Percentiles rank a stretch among this genome's conserved stretches.
phyloP scores from a whole-genome alignment of 208 protist genomes.

The Crithidia sp. region DNA sequence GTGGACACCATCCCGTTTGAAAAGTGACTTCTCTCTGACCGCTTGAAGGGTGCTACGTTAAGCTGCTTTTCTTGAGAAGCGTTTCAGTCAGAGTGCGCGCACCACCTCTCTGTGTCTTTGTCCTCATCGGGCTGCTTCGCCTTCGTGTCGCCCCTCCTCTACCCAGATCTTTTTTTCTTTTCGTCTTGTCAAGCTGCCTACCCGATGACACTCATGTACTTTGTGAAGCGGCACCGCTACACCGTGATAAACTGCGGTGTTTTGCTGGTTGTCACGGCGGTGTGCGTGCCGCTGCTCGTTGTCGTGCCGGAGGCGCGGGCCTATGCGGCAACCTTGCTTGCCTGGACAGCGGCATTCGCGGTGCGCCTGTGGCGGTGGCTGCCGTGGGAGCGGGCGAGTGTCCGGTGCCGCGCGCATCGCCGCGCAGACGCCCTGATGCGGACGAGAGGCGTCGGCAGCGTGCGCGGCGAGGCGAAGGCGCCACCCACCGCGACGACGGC shows the following conservation, averaged over 20 bases:
- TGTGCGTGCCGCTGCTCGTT: constrained; percentile 28
- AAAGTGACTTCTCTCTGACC: too few species aligned
- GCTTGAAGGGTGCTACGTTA: too few species aligned
- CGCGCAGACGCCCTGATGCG: constrained; percentile 19
- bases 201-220: not conserved
- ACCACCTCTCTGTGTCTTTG: too few species aligned
- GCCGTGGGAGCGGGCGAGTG: constrained; percentile 18
- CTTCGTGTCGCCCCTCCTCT: too few species aligned
- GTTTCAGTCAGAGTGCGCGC: too few species aligned
- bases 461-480: constrained; percentile 1
- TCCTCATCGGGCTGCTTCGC: not conserved
- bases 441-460: constrained; percentile 11
- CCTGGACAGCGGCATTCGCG: constrained; percentile 21
- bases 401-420: constrained; percentile 14
- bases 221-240: constrained; percentile 15
- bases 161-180: not conserved
- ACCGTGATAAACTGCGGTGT: not conserved
- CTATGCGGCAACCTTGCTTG: constrained; percentile 25
- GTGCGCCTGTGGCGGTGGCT: constrained; percentile 28
- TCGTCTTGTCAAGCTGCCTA: not conserved
- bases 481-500: not conserved
- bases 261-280: constrained; percentile 9
- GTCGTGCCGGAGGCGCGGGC: constrained; percentile 17
- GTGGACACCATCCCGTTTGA: too few species aligned
- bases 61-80: too few species aligned